A percentile compares a stretch with the other conserved stretches of the same genome.
These are phyloP conservation scores for Prosopis cineraria DNA, from an alignment of 306 rosid species.

Conservation along the genomic window DNA sequence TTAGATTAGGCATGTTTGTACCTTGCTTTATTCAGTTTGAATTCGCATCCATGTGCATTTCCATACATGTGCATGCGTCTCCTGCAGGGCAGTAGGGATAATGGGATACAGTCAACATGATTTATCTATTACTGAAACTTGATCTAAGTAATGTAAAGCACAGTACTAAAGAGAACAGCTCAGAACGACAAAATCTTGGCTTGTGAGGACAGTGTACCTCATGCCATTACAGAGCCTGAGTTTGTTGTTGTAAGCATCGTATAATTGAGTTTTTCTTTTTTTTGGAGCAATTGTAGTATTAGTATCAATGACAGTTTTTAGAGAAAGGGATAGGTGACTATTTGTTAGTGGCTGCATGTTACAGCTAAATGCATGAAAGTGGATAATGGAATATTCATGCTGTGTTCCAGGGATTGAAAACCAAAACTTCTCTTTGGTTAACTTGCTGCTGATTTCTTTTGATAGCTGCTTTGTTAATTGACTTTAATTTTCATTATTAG, in stretches of 20 bases:
- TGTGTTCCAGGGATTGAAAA: neutral
- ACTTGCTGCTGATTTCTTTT: constrained; percentile 19
- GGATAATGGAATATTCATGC: neutral
- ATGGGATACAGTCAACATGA: neutral
- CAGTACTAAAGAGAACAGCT: constrained; percentile 6
- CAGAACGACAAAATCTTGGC: constrained; percentile 20
- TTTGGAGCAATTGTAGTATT: neutral
- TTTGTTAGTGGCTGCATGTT: neutral
- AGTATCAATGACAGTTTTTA: neutral
- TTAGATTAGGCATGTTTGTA: constrained; percentile 23
- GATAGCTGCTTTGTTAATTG: constrained; percentile 31
- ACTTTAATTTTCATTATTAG: constrained; percentile 48
- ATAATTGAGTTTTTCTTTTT: constrained; percentile 4
- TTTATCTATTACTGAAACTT: neutral
- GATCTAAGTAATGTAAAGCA: neutral
- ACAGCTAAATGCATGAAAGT: neutral
- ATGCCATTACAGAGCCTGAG: constrained; percentile 9
- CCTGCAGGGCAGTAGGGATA: neutral
- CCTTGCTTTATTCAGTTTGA: constrained; percentile 20
- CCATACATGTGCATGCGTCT: neutral
- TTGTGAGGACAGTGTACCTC: neutral
- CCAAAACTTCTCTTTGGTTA: constrained; percentile 16
- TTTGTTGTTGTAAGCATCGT: constrained; percentile 3
- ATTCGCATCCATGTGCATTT: neutral
- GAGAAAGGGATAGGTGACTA: neutral